Conservation (phyloP, 2,329 filamentous ascomycete genomes). For the Monilinia fructicola region DNA sequence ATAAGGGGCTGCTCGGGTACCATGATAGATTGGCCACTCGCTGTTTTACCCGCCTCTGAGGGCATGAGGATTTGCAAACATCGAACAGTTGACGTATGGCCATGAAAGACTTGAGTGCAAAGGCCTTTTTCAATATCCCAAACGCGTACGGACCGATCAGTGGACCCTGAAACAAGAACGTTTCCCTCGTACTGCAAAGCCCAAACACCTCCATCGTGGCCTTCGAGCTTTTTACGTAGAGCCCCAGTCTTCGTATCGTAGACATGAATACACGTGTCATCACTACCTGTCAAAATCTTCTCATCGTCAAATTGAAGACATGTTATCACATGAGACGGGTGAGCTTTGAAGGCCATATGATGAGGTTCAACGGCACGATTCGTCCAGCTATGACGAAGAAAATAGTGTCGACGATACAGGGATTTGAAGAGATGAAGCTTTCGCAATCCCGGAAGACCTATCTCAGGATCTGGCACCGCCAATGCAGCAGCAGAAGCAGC, state of each 20-base stretch:
- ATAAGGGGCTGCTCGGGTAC: slow-evolving; percentile 94
- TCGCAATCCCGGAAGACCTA: slow-evolving; percentile 75
- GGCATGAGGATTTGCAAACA: slow-evolving; percentile 94
- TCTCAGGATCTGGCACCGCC: slow-evolving; percentile 76
- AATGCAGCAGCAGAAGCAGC: slow-evolving; percentile 81
- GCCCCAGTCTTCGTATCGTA: slow-evolving; percentile 96
- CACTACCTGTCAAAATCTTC: slow-evolving; percentile 96
- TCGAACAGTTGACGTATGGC: slow-evolving; percentile 94
- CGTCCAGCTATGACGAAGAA: slow-evolving; percentile 92
- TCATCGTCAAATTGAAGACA: slow-evolving; percentile 97
- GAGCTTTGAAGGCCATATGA: slow-evolving; percentile 94
- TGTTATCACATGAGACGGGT: slow-evolving; percentile 94
- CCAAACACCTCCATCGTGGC: slow-evolving; percentile 97
- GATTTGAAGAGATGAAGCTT: slow-evolving; percentile 94
- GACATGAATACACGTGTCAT: slow-evolving; percentile 96
- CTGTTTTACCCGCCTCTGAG: slow-evolving; percentile 62
- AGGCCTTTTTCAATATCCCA: slow-evolving; percentile 95
- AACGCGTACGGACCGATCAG: slow-evolving; percentile 95
- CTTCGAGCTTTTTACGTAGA: slow-evolving; percentile 77
- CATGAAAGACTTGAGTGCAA: slow-evolving; percentile 94
- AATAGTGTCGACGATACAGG: slow-evolving; percentile 86
- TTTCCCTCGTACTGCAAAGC: slow-evolving; percentile 95
- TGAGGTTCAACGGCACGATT: slow-evolving; percentile 78
- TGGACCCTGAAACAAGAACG: slow-evolving; percentile 91
- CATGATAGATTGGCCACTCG: slow-evolving; percentile 75